phyloP scores from a whole-genome alignment of 2,329 filamentous ascomycete genomes.

The Monilinia fructigena region DNA sequence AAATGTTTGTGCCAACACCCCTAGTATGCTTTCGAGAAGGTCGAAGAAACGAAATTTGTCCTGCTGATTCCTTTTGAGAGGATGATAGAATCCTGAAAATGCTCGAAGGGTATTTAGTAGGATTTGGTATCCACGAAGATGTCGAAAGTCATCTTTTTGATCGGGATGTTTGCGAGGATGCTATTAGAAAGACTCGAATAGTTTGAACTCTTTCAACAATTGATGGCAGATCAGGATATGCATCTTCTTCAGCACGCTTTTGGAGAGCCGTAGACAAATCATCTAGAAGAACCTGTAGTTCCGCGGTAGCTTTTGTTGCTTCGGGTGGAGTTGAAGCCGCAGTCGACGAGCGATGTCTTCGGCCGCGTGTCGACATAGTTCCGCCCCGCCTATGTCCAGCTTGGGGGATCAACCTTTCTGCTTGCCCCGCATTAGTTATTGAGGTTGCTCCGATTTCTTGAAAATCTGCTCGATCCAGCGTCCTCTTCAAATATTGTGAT shows the following conservation, averaged over 20 bases:
- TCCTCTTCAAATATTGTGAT: conserved; percentile 8
- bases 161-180: conserved; percentile 48
- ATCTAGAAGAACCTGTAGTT: conserved; percentile 56
- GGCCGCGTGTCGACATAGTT: conserved; percentile 52
- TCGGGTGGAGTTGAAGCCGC: conserved; percentile 56
- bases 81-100: conserved; percentile 74
- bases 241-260: conserved; percentile 24
- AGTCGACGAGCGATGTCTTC: conserved; percentile 64
- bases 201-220: conserved; percentile 38
- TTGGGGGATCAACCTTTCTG: conserved; percentile 27
- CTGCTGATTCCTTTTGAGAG: conserved; percentile 56
- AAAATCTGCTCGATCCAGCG: conserved; percentile 26
- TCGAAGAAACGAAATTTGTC: conserved; percentile 66
- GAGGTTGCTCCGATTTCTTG: conserved; percentile 15
- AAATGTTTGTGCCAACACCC: conserved; percentile 65
- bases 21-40: conserved; percentile 68
- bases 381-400: conserved; percentile 37
- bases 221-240: conserved; percentile 40
- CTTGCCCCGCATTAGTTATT: conserved; percentile 33
- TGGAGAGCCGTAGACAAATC: conserved; percentile 41
- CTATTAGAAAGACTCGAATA: conserved; percentile 39
- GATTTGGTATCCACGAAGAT: conserved; percentile 73
- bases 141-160: conserved; percentile 81
- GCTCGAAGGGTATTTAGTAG: conserved; percentile 67
- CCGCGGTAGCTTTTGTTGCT: conserved; percentile 59